Evolutionary conservation across 768 basidiomycete species (phyloP), one percentile per base, ranked within the genome.

Genomic region (Mycena polygramma): DNA sequence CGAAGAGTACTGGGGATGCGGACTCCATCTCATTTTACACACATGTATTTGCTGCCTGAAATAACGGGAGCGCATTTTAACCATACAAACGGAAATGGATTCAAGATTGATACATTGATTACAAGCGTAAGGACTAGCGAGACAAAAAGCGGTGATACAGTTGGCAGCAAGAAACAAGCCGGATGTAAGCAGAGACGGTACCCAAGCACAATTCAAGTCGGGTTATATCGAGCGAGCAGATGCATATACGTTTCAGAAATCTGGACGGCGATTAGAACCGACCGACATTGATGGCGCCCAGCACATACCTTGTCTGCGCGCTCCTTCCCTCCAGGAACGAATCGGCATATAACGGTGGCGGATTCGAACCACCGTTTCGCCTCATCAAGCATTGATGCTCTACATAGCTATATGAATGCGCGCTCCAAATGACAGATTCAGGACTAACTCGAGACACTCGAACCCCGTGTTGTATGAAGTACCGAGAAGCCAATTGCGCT

Each of bases 281-380:
- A 71, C 37, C 39, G 37, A 41, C 43, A 39, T 17, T 48, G 24
- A 46, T 46, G 13, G 64, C 30, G 20, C 30, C 30, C 24, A 65
- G 61, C 17, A 74, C 83, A 49, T 73, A 94, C 94, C 89, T 91
- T 93, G 75, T 88, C 85, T 55, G 92, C 87, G n/a, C 90, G 88
- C 64, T 84, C 80, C 71, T 81, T 84, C 30, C 94, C 92, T 57
- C 91, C 91, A 49, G 92, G 90, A 67, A 94, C 88, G 78, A 90
- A 94, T 45, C 88, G 87, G 80, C 94, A 95, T 55, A 95, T 85
- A 39, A 91, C 82, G 4, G 92, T 92, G 10, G 94, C 88, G 20
- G 88, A 84, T 78, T 95, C 94, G 74, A 95, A 95, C 94, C 94
- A 96, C 74, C 92, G 86, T 79, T 91, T 94, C 17, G 93, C 93